A percentile compares a stretch with the other conserved stretches of the same genome.
phyloP scores from a whole-genome alignment of 805 yeast species.

The Monosporozyma solicola region DNA sequence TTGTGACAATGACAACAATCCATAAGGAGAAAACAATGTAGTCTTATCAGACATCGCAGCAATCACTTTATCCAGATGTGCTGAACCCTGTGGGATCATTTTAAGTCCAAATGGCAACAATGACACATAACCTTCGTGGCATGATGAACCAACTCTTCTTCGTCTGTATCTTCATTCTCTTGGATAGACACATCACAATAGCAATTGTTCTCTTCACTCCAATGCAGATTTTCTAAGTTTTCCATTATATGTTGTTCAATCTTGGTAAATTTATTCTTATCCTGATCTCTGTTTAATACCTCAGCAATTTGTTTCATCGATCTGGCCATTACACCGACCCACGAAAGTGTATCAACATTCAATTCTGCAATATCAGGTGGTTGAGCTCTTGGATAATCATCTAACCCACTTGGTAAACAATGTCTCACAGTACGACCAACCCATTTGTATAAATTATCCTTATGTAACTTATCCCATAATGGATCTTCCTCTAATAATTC shows the following conservation, averaged over 20 bases:
- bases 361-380: conserved; percentile 82
- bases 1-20: conserved; percentile 73
- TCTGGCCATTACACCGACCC: conserved; percentile 91
- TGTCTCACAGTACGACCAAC: conserved; percentile 80
- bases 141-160: conserved; percentile 34
- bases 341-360: conserved; percentile 79
- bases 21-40: conserved; percentile 68
- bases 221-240: conserved; percentile 68
- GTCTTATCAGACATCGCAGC: conserved; percentile 57
- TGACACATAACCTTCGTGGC: conserved; percentile 84
- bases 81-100: conserved; percentile 43
- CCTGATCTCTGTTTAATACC: conserved; percentile 49
- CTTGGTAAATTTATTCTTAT: conserved; percentile 41
- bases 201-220: conserved; percentile 57
- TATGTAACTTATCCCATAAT: conserved; percentile 33
- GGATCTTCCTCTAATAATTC: conserved; percentile 21
- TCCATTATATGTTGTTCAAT: conserved; percentile 48
- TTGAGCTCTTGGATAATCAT: conserved; percentile 84
- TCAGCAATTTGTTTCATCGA: conserved; percentile 69
- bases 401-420: conserved; percentile 87
- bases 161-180: conserved; percentile 50
- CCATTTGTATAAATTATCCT: conserved; percentile 78
- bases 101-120: conserved; percentile 76
- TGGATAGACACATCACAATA: conserved; percentile 82
- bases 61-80: conserved; percentile 44